Evolutionary conservation across 768 basidiomycete genomes (phyloP).

Genomic region (Cystoderma amianthinum): DNA sequence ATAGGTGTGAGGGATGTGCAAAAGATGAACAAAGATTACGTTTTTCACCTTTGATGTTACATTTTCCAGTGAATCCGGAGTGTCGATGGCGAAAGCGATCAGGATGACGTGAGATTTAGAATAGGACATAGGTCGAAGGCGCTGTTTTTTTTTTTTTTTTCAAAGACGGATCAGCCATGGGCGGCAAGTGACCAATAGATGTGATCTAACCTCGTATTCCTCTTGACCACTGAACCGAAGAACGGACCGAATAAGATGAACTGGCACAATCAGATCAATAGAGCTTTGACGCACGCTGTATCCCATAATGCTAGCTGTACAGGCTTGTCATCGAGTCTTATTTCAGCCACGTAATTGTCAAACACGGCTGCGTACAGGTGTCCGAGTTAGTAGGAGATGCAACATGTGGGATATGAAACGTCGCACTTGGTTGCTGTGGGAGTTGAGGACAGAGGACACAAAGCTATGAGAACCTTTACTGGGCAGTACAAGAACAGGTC

Average conservation of each 20-base stretch:
- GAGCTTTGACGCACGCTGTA: conserved; percentile 70
- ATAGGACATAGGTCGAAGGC: conserved; percentile 94
- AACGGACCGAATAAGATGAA: conserved; percentile 1
- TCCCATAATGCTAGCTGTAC: conserved; percentile 98
- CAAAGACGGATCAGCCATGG: no score
- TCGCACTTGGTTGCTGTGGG: conserved; percentile 53
- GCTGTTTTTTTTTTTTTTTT: no score
- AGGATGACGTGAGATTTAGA: conserved; percentile 98
- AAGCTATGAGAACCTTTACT: no score
- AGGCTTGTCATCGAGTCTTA: conserved; percentile 93
- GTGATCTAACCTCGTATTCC: conserved; percentile 82
- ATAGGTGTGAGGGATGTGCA: not conserved
- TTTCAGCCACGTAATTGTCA: conserved; percentile 99
- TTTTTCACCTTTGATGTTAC: conserved; percentile 77
- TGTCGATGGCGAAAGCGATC: conserved; percentile 94
- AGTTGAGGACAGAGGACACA: conserved; percentile 6
- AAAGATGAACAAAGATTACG: conserved; percentile 1
- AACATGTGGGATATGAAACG: conserved; percentile 8
- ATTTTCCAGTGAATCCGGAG: conserved; percentile 94
- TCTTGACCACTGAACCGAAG: conserved; percentile 76
- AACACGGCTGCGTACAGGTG: conserved; percentile 79
- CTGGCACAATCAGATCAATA: not conserved
- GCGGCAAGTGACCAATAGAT: conserved; percentile 1
- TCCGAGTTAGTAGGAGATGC: conserved; percentile 9
- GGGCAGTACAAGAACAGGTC: conserved; percentile 7